Base-by-base conservation (phyloP, 768 basidiomycete species). In the Auricularia cornea region DNA sequence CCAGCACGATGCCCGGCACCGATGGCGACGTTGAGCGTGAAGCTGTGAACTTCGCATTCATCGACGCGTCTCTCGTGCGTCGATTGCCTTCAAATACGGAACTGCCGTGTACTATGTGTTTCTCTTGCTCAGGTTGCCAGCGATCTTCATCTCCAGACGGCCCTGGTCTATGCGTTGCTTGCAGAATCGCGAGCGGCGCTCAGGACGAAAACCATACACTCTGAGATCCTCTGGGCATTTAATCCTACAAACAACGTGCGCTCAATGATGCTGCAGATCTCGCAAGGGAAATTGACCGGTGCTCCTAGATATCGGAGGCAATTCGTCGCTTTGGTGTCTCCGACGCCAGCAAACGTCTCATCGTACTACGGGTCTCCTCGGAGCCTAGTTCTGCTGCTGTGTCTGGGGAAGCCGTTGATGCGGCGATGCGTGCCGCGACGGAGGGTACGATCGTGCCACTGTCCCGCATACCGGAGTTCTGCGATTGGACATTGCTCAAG, bases 1-100 rank as follows among this genome's bases (percentile, higher is more conserved):
- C 94, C 0, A 82, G 91, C 3, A 81, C 79, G 11, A 74, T 83
- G 51, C 72, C 78, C 20, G 89, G 87, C 0, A 73, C 72, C 1
- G 79, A 80, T 6, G 92, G 92, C 23, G 84, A 90, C 30, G 69
- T 67, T 16, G 89, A 91, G 68, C 82, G 92, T 60, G 84, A 84
- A 31, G 82, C 83, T n/a, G 82, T 97, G 68, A 92, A 94, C 69
- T 97, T 91, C 75, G 89, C 90, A 0, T 98, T 98, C 74, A 79
- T 98, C 70, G 89, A 98, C 72, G 92, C 91, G 26, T 79, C 79
- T 38, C 82, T 93, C 70, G 94, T 96, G 66, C 65, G 89, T 18
- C 54, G 2, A 26, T 18, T 10, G 41, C 14, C 23, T 2, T 35
- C 10, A 35, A 35, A 35, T 35, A 35, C 14, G 10, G 14, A 14